Evolutionary conservation across 495 filamentous ascomycete species (phyloP).

Genomic region (Daldinia caldariorum): DNA sequence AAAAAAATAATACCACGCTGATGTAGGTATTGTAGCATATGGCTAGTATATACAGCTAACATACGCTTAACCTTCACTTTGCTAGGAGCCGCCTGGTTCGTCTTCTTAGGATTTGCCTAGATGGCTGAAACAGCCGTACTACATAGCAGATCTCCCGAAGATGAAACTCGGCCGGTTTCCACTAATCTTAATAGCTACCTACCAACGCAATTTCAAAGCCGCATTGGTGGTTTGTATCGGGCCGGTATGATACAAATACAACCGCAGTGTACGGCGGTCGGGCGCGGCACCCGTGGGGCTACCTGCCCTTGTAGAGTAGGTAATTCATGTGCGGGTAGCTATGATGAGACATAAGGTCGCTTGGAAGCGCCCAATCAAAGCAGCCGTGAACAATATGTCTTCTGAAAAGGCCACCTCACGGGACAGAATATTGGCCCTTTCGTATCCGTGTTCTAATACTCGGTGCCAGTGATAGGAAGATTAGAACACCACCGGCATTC

Average conservation of each 20-base stretch:
- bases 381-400: conserved; percentile 5
- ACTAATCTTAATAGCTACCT: conserved; percentile 10
- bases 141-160: conserved; percentile 31
- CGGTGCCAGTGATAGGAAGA: conserved; percentile 12
- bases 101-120: conserved; percentile 19
- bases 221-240: conserved; percentile 35
- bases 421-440: conserved; percentile 15
- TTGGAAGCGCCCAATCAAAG: conserved; percentile 27
- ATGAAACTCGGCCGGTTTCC: conserved; percentile 27
- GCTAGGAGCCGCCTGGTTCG: conserved; percentile 14
- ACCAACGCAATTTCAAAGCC: conserved; percentile 36
- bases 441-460: conserved; percentile 17
- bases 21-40: conserved; percentile 31
- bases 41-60: conserved; percentile 12
- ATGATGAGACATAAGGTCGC: conserved; percentile 31
- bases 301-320: conserved; percentile 12
- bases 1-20: conserved; percentile 28
- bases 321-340: conserved; percentile 17
- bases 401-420: conserved; percentile 12
- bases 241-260: conserved; percentile 39
- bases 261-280: conserved; percentile 23
- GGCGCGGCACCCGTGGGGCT: conserved; percentile 31
- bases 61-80: neutral
- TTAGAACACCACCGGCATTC: conserved; percentile 18
- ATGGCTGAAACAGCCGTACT: conserved; percentile 15